phyloP scores from a whole-genome alignment of 805 yeast genomes.

The Barnettozyma sp. region DNA sequence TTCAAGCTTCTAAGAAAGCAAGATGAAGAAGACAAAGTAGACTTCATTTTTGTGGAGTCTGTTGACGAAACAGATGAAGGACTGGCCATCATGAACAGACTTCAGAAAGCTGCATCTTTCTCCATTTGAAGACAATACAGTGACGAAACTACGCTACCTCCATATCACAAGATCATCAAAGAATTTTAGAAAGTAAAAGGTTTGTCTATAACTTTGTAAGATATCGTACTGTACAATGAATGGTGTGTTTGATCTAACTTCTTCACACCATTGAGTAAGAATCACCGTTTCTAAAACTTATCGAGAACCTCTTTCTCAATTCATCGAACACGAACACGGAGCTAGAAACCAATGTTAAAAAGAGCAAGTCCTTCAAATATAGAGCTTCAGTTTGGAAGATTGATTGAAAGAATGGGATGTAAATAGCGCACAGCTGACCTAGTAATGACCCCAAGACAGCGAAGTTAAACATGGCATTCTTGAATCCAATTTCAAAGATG shows the following conservation, averaged over 20 bases:
- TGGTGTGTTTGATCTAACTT: too few species aligned
- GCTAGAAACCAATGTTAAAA: slow-evolving; percentile 59
- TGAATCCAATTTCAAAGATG: slow-evolving; percentile 70
- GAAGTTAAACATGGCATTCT: slow-evolving; percentile 84
- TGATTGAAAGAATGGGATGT: slow-evolving; percentile 85
- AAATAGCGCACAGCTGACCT: slow-evolving; percentile 91
- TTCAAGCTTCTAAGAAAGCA: slow-evolving; percentile 69
- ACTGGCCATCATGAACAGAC: slow-evolving; percentile 88
- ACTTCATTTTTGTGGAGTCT: slow-evolving; percentile 78
- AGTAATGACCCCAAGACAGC: slow-evolving; percentile 84
- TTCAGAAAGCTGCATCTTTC: slow-evolving; percentile 73
- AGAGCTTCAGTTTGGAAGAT: slow-evolving; percentile 95
- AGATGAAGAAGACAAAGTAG: slow-evolving; percentile 56
- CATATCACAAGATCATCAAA: too few species aligned
- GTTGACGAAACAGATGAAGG: slow-evolving; percentile 74
- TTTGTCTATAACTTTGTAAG: too few species aligned
- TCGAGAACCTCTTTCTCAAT: slow-evolving; percentile 47
- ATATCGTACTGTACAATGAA: too few species aligned
- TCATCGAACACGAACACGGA: slow-evolving; percentile 86
- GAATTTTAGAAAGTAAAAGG: too few species aligned
- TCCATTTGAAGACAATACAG: slow-evolving; percentile 24
- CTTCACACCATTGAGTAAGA: slow-evolving; percentile 24
- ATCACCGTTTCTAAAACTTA: slow-evolving; percentile 16
- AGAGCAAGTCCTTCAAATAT: slow-evolving; percentile 57
- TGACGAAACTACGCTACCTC: too few species aligned